A percentile compares a stretch with the other conserved stretches of the same genome.
Conservation (phyloP, 2,329 filamentous ascomycete species). For the Curvularia hawaiiensis region DNA sequence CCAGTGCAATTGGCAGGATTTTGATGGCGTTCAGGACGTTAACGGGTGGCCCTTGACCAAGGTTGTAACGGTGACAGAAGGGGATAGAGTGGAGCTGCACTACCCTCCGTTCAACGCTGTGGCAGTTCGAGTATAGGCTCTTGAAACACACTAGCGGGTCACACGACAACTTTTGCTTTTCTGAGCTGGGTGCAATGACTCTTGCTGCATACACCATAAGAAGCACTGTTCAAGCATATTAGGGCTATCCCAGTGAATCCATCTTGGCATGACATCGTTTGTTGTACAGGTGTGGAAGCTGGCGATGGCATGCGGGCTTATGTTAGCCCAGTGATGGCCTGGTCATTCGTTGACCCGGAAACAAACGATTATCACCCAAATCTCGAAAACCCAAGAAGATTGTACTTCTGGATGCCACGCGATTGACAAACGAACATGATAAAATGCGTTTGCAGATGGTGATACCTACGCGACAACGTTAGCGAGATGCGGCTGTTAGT, state of each 20-base stretch:
- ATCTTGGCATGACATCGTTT: neutral
- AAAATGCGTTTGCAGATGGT: neutral
- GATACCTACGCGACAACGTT: neutral
- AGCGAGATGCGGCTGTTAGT: constrained; percentile 1
- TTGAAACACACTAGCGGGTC: neutral
- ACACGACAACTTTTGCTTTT: neutral
- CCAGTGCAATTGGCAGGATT: constrained; percentile 41
- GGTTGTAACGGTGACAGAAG: constrained; percentile 31
- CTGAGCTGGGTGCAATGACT: neutral
- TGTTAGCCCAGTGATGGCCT: neutral
- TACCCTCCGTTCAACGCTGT: constrained; percentile 41
- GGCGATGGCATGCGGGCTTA: neutral
- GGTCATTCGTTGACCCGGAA: neutral
- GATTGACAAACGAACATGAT: neutral
- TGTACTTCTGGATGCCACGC: neutral
- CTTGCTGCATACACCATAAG: neutral
- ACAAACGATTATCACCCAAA: neutral
- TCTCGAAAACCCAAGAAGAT: neutral
- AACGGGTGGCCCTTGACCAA: constrained; percentile 41
- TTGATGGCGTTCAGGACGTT: constrained; percentile 41
- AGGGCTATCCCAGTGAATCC: neutral
- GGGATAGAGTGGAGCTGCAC: constrained; percentile 28
- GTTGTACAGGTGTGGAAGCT: neutral
- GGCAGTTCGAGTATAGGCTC: constrained; percentile 11
- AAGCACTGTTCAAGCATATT: neutral